Evolutionary conservation across 2,329 filamentous ascomycete genomes (phyloP), one percentile per base, ranked within the genome.

Genomic region (Fusarium sp.): DNA sequence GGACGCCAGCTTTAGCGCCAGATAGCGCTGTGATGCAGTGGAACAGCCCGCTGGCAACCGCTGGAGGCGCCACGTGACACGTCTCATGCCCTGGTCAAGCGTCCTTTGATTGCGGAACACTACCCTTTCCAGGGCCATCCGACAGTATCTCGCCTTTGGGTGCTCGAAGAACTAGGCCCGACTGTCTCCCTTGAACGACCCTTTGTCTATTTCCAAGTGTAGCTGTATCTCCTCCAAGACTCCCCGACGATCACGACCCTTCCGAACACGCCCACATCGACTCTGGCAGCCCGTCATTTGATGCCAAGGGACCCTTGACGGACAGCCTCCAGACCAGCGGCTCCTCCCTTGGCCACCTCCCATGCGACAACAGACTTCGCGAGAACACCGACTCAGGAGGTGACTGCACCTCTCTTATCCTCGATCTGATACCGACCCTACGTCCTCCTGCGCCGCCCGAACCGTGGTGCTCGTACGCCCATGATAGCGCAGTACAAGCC

Each of bases 321-420:
- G 60, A 69, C 68, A 69, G 64, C 63, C 74, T 77, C 66, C 66
- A 70, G 66, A 75, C 67, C 75, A 77, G 63, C 69, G 74, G 71
- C 74, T 68, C 66, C 76, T 78, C 72, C 75, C 68, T 77, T 72
- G 71, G 73, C 66, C 67, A 76, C 57, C 59, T 64, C 62, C 67
- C 75, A 82, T 82, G 81, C 80, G 79, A 81, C 80, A 74, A 80
- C 79, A 80, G 75, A 71, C 71, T 75, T 70, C 72, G 73, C 74
- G 70, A 79, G 66, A 75, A 76, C 69, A 73, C 76, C 73, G 76
- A 77, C 78, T 77, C 76, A 79, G 77, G 80, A 81, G 80, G 78
- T 79, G 77, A 77, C 74, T 75, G 72, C 62, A 75, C 74, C 76
- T 79, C 77, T 75, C 62, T 70, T 62, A 69, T 71, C 62, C 71